These are phyloP conservation scores for Cryptococcus maquisensis DNA, from an alignment of 1,284 basidiomycete genomes.

Conservation along the genomic window DNA sequence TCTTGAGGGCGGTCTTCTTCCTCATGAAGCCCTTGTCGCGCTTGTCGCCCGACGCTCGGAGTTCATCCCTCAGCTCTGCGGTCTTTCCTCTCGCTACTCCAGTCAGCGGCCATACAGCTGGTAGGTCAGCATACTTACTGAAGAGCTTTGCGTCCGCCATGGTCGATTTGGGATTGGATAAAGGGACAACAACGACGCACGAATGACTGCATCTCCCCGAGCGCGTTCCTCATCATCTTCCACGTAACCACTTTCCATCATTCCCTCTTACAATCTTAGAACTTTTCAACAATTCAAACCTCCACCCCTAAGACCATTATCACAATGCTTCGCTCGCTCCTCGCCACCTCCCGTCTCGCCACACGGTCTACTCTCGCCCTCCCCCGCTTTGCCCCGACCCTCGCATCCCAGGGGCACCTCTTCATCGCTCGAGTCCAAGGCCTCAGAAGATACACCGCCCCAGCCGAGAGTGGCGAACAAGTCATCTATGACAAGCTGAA, in stretches of 20 bases:
- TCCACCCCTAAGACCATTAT: too few relatives aligned
- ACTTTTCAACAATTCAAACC: too few relatives aligned
- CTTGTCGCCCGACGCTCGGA: conserved; percentile 74
- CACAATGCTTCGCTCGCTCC: neutral
- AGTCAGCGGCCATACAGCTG: neutral
- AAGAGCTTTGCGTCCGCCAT: conserved; percentile 51
- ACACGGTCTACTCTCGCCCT: neutral
- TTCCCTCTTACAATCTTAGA: too few relatives aligned
- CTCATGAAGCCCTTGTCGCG: conserved; percentile 92
- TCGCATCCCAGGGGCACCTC: neutral
- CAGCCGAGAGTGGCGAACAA: conserved; percentile 60
- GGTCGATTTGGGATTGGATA: neutral
- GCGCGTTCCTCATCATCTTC: neutral
- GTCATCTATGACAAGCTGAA: conserved; percentile 68
- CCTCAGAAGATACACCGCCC: conserved; percentile 2
- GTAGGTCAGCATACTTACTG: conserved; percentile 26
- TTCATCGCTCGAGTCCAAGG: neutral
- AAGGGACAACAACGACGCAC: neutral
- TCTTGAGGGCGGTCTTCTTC: conserved; percentile 87
- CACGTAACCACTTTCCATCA: conserved; percentile 2
- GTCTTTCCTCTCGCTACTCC: conserved; percentile 71
- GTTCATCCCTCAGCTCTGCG: conserved; percentile 70
- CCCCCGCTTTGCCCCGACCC: neutral
- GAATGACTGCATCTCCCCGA: neutral
- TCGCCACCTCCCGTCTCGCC: neutral